phyloP scores from a whole-genome alignment of 352 stramenopile species.

The Pythium brachiatum region DNA sequence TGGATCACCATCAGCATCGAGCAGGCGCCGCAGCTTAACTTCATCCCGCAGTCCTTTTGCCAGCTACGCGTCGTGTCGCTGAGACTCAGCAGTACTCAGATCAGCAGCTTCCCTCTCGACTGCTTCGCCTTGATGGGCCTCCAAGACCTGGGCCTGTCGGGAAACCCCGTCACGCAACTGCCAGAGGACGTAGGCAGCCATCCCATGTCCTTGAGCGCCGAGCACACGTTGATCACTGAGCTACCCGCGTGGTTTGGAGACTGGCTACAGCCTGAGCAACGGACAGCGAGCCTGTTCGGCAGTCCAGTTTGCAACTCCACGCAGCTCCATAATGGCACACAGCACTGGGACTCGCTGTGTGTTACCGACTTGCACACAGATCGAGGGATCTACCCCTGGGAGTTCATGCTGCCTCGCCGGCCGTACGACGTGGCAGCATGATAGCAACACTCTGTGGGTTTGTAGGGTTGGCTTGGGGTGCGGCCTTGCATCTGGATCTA shows the following conservation, averaged over 20 bases:
- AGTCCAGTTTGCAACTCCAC: slow-evolving; percentile 4
- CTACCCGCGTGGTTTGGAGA: not conserved
- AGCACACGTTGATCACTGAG: not conserved
- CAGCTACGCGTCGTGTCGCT: not conserved
- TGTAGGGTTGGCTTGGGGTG: no score
- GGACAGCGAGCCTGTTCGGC: not conserved
- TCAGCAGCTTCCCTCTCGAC: not conserved
- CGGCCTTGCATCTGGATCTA: no score
- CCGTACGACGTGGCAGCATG: not conserved
- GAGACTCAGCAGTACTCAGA: not conserved
- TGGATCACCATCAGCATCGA: slow-evolving; percentile 7
- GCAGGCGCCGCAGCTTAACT: not conserved
- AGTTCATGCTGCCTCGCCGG: slow-evolving; percentile 1
- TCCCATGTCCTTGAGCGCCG: not conserved
- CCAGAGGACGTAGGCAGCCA: not conserved
- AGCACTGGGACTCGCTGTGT: not conserved
- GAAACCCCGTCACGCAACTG: not conserved
- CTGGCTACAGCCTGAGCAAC: not conserved
- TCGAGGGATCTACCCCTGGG: not conserved
- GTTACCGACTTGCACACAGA: not conserved
- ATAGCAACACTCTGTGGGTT: no score
- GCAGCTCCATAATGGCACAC: not conserved
- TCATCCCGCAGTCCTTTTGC: not conserved
- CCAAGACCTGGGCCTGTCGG: not conserved
- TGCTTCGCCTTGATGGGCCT: not conserved